A percentile compares a stretch with the other conserved stretches of the same genome.
These are phyloP conservation scores for Colletotrichum tabaci DNA, from an alignment of 2,329 filamentous ascomycete genomes.

Conservation along the genomic window DNA sequence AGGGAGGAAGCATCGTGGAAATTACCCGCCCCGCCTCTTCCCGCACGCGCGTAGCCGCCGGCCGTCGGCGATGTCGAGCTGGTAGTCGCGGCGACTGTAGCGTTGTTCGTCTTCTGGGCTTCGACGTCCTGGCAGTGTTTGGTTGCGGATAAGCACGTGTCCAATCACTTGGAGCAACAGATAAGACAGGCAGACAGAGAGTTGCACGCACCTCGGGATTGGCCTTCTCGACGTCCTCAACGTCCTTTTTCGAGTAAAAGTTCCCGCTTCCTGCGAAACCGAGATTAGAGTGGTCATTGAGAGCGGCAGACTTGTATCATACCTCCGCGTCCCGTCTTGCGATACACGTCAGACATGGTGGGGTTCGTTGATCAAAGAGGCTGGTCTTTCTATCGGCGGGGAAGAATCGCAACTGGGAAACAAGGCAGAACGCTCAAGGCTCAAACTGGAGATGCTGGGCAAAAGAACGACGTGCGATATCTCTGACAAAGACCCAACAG, in stretches of 20 bases:
- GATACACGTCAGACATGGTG: conserved; percentile 59
- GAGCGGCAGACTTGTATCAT: conserved; percentile 50
- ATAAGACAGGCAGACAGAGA: not conserved
- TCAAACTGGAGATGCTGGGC: not conserved
- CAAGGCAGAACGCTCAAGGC: not conserved
- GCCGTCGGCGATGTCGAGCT: conserved; percentile 43
- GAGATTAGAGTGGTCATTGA: not conserved
- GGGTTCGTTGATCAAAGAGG: not conserved
- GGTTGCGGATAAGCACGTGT: conserved; percentile 12
- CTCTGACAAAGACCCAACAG: conserved; percentile 9
- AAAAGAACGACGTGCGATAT: not conserved
- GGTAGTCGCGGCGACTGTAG: conserved; percentile 44
- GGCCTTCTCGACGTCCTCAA: conserved; percentile 60
- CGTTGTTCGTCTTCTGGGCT: conserved; percentile 48
- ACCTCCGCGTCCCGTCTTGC: conserved; percentile 72
- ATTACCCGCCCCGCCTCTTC: conserved; percentile 76
- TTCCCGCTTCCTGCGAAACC: conserved; percentile 61
- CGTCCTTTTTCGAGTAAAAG: conserved; percentile 68
- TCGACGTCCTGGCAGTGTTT: conserved; percentile 49
- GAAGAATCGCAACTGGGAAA: not conserved
- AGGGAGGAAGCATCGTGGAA: conserved; percentile 59
- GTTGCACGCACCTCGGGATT: conserved; percentile 37
- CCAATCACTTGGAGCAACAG: not conserved
- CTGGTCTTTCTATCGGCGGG: not conserved
- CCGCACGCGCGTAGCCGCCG: conserved; percentile 57